Evolutionary conservation across 225 moss, liverwort and hornwort species (phyloP), one percentile per base, ranked within the genome.

Genomic region (Pseudisothecium myosuroides): DNA sequence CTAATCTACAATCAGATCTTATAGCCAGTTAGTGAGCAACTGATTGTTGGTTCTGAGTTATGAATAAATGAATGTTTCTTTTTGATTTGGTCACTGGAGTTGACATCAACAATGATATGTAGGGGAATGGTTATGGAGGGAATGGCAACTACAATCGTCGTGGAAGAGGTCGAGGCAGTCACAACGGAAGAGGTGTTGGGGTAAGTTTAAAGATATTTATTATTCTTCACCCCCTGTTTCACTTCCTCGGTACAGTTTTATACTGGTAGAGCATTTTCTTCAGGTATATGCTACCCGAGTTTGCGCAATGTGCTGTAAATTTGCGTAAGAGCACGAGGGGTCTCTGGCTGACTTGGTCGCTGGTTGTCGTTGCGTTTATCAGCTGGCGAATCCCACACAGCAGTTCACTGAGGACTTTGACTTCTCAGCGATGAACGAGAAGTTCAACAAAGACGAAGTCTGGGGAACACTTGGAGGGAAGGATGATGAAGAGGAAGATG

Each of bases 401-500:
- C 95, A 91, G 77, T 99, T 99, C 83, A 96, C 95, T 34, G 98
- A 99, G 79, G 98, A 99, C 81, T 99, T 99, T 22, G 98, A 99
- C 66, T 99, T 99, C 92, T 94, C 91, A 17, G 98, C 98, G 72
- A 99, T 99, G 98, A 99, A 99, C 85, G 97, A 99, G 86, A 97
- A 96, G 92, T 99, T 99, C 91, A 99, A 99, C 82, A 99, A 99
- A 88, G 92, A 96, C 86, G 97, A 97, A 94, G 98, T 99, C n/a
- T 99, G 98, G 98, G 98, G 98, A 37, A 92, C 93, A 86, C 98
- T 99, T 66, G 98, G 97, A 91, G 98, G 97, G n/a, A 98, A 97
- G 91, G 91, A 91, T 36, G 96, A 89, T 8, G 94, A 91, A 61
- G 98, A 96, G 84, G 97, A 97, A 83, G 95, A 95, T 15, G 88